Evolutionary conservation across 23 red algal species (phyloP), one percentile per base, ranked within the genome.

Genomic region (Chondrus crispus): DNA sequence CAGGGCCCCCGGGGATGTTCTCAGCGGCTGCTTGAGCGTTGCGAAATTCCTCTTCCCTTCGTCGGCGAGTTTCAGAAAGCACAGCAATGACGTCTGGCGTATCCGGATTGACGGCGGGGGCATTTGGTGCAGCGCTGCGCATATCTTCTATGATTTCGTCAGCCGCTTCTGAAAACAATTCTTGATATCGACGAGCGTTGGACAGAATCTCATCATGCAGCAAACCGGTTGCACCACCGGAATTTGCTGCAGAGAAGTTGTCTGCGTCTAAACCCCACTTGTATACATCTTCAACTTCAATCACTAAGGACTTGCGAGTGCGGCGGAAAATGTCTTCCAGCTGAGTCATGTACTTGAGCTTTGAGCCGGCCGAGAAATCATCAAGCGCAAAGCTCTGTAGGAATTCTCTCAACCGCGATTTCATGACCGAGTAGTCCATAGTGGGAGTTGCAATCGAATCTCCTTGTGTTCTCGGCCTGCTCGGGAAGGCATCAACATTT

Each of bases 141-240:
- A 95, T 24, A 3, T 74, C 57, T 4, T 72, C 94, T 11, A 99
- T 68, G 22, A 99, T 77, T 48, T 91, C 92, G 35, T 99, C 97
- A 51, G 93, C 97, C 16, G 97, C 97, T 48, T 88, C 91, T 22
- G 97, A 93, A 77, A 96, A 87, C 24, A 99, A 43, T 48, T 99
- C 90, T 13, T 82, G 53, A 85, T 85, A 99, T 11, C 97, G 91
- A 28, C 84, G 72, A 46, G 94, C 93, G 70, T 99, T 99, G 49
- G 38, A 13, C 12, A 88, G 71, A 43, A 98, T 88, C 45, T 90
- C 91, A 37, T 85, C 75, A 32, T 90, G 87, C 57, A 97, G 66
- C 49, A 85, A 46, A 8, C 41, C 39, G 24, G 93, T 82, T 28
- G 86, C 84, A 60, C 82, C 64, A 32, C 81, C 52, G 11, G 91